phyloP scores from a whole-genome alignment of 345 rosid species.

The Sapria himalayana region DNA sequence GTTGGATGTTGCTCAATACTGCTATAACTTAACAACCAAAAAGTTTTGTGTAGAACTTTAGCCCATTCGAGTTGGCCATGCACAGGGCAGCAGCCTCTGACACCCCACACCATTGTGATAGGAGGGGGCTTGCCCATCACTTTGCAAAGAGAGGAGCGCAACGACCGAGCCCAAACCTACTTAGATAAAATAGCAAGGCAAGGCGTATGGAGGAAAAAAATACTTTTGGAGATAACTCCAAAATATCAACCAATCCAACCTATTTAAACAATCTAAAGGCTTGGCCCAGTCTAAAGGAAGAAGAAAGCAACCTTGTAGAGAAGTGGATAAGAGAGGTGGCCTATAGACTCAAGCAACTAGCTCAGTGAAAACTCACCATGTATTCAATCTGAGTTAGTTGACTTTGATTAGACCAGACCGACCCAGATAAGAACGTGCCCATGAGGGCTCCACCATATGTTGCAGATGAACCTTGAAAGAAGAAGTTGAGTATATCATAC shows the following conservation, averaged over 20 bases:
- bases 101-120: slow-evolving; percentile 1
- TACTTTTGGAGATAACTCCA: too few species aligned
- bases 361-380: neutral
- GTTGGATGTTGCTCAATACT: neutral
- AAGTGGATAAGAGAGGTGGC: slow-evolving; percentile 2
- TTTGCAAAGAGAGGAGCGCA: slow-evolving; percentile 1
- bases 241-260: neutral
- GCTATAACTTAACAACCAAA: slow-evolving; percentile 1
- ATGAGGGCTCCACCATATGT: too few species aligned
- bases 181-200: neutral
- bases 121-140: neutral
- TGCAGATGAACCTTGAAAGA: too few species aligned
- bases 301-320: slow-evolving; percentile 5
- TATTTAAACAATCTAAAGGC: neutral
- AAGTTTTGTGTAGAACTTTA: neutral
- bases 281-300: slow-evolving; percentile 1
- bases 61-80: slow-evolving; percentile 1
- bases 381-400: neutral
- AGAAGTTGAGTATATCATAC: too few species aligned
- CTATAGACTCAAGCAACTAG: neutral
- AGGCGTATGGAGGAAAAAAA: too few species aligned
- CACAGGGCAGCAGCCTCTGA: slow-evolving; percentile 1
- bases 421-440: too few species aligned
- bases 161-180: slow-evolving; percentile 1
- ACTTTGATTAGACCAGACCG: neutral